phyloP scores from a whole-genome alignment of 75 land plant genomes.

The Adiantum capillusveneris region DNA sequence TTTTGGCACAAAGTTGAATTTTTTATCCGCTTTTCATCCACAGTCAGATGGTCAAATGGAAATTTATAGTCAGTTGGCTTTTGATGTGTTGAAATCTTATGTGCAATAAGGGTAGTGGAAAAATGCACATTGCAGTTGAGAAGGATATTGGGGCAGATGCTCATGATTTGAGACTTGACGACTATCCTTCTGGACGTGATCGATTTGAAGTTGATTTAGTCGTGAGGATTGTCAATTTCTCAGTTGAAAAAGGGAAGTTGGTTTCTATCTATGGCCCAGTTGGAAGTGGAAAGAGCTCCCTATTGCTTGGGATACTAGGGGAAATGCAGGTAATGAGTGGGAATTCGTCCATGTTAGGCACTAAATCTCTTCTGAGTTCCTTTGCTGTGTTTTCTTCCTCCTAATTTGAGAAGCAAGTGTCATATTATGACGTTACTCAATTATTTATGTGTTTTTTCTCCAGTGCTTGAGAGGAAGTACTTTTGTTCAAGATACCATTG shows the following conservation, averaged over 20 bases:
- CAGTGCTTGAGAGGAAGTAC: not conserved
- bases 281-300: constrained; percentile 35
- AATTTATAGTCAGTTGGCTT: no score
- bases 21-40: no score
- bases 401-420: no score
- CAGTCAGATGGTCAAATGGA: no score
- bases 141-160: not conserved
- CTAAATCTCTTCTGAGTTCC: not conserved
- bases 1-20: no score
- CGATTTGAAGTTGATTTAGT: not conserved
- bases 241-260: constrained; percentile 15
- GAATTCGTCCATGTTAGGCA: no score
- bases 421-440: no score
- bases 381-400: no score
- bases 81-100: no score
- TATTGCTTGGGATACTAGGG: constrained; percentile 23
- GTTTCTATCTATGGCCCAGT: constrained; percentile 25
- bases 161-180: not conserved
- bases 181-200: no score
- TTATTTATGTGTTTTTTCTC: no score
- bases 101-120: not conserved
- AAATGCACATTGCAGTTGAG: not conserved
- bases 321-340: constrained; percentile 22
- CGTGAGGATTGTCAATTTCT: constrained; percentile 11
- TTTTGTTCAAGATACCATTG: constrained; percentile 8